Percentiles rank a stretch among this genome's conserved stretches.
phyloP scores from a whole-genome alignment of 371 early-diverging fungal species.

The Mucor mucedo region DNA sequence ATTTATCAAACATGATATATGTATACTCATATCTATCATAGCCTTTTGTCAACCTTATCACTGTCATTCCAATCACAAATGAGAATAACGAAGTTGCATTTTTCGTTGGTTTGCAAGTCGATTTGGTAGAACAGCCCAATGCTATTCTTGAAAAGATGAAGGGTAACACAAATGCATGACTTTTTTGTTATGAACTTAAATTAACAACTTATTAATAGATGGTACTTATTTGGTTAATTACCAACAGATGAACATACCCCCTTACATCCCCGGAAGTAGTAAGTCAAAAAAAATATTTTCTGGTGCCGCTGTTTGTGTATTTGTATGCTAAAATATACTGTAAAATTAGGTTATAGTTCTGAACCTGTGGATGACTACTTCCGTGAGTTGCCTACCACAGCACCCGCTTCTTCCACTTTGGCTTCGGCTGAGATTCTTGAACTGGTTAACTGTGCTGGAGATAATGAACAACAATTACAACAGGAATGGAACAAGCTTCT shows the following conservation, averaged over 20 bases:
- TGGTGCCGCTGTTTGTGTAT: not conserved
- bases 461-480: conserved; percentile 35
- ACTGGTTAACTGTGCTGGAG: conserved; percentile 35
- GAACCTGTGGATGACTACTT: conserved; percentile 47
- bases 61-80: conserved; percentile 66
- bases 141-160: conserved; percentile 66
- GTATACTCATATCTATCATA: conserved; percentile 8
- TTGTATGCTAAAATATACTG: not conserved
- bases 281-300: not conserved
- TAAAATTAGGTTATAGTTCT: conserved; percentile 20
- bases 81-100: conserved; percentile 54
- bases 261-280: conserved; percentile 41
- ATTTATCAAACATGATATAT: not conserved
- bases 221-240: conserved; percentile 65
- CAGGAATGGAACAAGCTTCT: conserved; percentile 49
- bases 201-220: conserved; percentile 28
- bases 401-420: conserved; percentile 16
- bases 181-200: not conserved
- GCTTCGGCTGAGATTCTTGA: conserved; percentile 27
- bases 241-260: conserved; percentile 46
- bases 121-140: conserved; percentile 73
- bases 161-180: conserved; percentile 16
- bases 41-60: conserved; percentile 79
- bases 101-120: conserved; percentile 77
- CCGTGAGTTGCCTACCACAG: conserved; percentile 34